A percentile compares a stretch with the other conserved stretches of the same genome.
Conservation (phyloP, 768 basidiomycete genomes). For the Suillus brevipes region DNA sequence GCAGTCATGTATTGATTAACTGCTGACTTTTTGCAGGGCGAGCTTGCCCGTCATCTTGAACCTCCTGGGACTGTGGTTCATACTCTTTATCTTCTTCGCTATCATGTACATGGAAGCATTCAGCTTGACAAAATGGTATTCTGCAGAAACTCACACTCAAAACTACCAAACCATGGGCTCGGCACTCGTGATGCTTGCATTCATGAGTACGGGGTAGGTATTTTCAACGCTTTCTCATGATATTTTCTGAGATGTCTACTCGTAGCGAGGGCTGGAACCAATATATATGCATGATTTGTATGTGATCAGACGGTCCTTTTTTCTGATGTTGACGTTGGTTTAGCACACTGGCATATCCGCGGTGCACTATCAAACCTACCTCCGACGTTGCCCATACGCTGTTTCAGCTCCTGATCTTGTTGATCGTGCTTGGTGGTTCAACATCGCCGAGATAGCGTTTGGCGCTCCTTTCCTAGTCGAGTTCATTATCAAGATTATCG, state of each 20-base stretch:
- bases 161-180: constrained; percentile 83
- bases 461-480: constrained; percentile 74
- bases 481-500: constrained; percentile 86
- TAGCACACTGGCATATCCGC: constrained; percentile 75
- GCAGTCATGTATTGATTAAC: neutral
- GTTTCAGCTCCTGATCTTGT: constrained; percentile 73
- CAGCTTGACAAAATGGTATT: constrained; percentile 83
- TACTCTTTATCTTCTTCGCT: constrained; percentile 88
- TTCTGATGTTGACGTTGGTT: constrained; percentile 1
- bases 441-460: constrained; percentile 73
- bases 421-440: constrained; percentile 86
- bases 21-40: constrained; percentile 47
- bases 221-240: neutral
- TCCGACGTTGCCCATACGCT: constrained; percentile 64
- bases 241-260: constrained; percentile 8
- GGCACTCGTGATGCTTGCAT: constrained; percentile 84
- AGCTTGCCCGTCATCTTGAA: constrained; percentile 85
- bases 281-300: constrained; percentile 98
- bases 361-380: constrained; percentile 65
- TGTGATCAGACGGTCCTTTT: constrained; percentile 25
- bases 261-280: constrained; percentile 93
- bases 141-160: constrained; percentile 61
- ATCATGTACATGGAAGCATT: constrained; percentile 91
- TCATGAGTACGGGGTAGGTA: constrained; percentile 89
- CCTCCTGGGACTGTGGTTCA: constrained; percentile 84